phyloP scores from a whole-genome alignment of 768 basidiomycete genomes.

The Trichaptum fuscoviolaceum region DNA sequence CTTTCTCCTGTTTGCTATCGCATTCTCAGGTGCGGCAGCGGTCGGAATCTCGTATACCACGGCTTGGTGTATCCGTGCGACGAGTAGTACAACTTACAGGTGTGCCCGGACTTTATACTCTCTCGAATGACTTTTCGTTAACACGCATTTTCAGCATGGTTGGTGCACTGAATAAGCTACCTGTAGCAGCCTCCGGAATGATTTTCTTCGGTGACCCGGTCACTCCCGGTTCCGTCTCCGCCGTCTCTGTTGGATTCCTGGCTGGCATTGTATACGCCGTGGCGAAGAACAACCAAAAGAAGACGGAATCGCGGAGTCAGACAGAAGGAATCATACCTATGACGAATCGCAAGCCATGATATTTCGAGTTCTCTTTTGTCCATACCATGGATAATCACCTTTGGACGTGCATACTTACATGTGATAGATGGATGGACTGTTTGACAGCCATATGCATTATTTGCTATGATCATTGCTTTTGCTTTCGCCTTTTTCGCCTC shows the following conservation, averaged over 20 bases:
- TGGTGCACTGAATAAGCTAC: constrained; percentile 94
- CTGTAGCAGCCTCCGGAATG: constrained; percentile 98
- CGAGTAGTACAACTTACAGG: constrained; percentile 99
- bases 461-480: neutral
- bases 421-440: neutral
- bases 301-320: constrained; percentile 53
- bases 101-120: constrained; percentile 24
- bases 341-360: constrained; percentile 41
- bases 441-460: neutral
- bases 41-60: constrained; percentile 98
- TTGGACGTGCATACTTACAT: neutral
- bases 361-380: constrained; percentile 11
- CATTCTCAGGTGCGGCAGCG: constrained; percentile 95
- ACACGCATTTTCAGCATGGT: constrained; percentile 64
- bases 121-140: neutral
- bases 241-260: constrained; percentile 83
- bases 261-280: constrained; percentile 90
- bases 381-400: neutral
- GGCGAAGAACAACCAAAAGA: constrained; percentile 92
- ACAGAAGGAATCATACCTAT: constrained; percentile 58
- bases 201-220: constrained; percentile 92
- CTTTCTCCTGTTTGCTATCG: constrained; percentile 80
- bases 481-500: neutral
- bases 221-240: constrained; percentile 83
- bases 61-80: constrained; percentile 95